phyloP scores from a whole-genome alignment of 208 protist species.

The Novymonas esmeraldas region DNA sequence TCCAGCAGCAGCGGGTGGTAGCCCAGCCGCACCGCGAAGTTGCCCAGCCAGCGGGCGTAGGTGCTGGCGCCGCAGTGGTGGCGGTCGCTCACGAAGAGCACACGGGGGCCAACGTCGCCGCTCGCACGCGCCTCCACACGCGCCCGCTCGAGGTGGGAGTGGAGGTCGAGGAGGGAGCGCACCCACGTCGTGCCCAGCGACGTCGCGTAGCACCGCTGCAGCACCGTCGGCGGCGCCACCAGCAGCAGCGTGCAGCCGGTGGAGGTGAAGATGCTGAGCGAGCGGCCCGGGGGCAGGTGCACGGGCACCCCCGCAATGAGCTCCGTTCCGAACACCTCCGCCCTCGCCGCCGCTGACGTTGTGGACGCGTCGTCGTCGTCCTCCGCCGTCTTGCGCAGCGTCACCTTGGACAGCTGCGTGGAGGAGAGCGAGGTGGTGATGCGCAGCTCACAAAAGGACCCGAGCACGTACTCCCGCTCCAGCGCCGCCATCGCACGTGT shows the following conservation, averaged over 20 bases:
- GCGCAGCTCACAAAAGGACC: conserved; percentile 60
- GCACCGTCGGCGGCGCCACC: conserved; percentile 38
- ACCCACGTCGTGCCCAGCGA: conserved; percentile 38
- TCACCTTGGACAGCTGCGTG: conserved; percentile 29
- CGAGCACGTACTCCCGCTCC: conserved; percentile 46
- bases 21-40: conserved; percentile 65
- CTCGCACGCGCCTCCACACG: conserved; percentile 42
- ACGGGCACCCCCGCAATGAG: conserved; percentile 47
- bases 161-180: conserved; percentile 63
- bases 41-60: conserved; percentile 46
- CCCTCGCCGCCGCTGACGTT: conserved; percentile 24
- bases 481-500: conserved; percentile 20
- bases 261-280: conserved; percentile 53
- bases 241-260: conserved; percentile 63
- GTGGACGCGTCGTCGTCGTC: conserved; percentile 19
- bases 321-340: conserved; percentile 65
- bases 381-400: conserved; percentile 24
- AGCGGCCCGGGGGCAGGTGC: conserved; percentile 44
- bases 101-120: conserved; percentile 53
- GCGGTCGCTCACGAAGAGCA: conserved; percentile 62
- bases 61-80: conserved; percentile 51
- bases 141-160: conserved; percentile 54
- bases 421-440: conserved; percentile 29
- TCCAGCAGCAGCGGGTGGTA: conserved; percentile 74
- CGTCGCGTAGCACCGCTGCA: conserved; percentile 57